Evolutionary conservation across 352 stramenopile species (phyloP).

Genomic region (Globisporangium apiculatum): DNA sequence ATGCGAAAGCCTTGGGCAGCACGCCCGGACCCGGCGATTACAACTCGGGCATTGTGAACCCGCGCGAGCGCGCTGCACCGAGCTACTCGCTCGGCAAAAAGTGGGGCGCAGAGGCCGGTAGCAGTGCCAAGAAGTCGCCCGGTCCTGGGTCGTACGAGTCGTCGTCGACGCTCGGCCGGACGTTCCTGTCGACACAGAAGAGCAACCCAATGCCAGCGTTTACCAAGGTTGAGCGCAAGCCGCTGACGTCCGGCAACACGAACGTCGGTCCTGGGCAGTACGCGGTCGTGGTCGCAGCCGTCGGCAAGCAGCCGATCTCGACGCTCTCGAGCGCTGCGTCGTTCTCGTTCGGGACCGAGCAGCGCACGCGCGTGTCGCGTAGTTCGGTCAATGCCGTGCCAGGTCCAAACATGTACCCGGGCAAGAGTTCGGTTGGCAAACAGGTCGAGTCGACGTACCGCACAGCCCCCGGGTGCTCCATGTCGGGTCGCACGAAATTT

Average conservation of each 20-base stretch:
- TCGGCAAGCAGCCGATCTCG: constrained; percentile 62
- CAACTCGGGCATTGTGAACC: constrained; percentile 55
- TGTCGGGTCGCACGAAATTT: constrained; percentile 78
- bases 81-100: constrained; percentile 77
- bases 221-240: constrained; percentile 64
- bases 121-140: constrained; percentile 42
- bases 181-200: constrained; percentile 68
- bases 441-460: constrained; percentile 65
- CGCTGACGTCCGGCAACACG: constrained; percentile 31
- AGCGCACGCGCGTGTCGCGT: constrained; percentile 31
- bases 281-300: constrained; percentile 48
- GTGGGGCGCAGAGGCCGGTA: constrained; percentile 25
- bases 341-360: constrained; percentile 64
- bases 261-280: constrained; percentile 74
- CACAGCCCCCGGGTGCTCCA: constrained; percentile 57
- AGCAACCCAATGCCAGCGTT: constrained; percentile 51
- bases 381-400: constrained; percentile 20
- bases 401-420: constrained; percentile 43
- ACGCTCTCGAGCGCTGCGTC: constrained; percentile 45
- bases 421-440: constrained; percentile 51
- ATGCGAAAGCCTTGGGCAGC: constrained; percentile 36
- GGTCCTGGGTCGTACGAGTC: constrained; percentile 60
- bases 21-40: constrained; percentile 63
- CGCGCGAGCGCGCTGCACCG: constrained; percentile 46
- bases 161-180: constrained; percentile 46